Evolutionary conservation across 768 basidiomycete genomes (phyloP).

Genomic region (Hypholoma fasciculare): DNA sequence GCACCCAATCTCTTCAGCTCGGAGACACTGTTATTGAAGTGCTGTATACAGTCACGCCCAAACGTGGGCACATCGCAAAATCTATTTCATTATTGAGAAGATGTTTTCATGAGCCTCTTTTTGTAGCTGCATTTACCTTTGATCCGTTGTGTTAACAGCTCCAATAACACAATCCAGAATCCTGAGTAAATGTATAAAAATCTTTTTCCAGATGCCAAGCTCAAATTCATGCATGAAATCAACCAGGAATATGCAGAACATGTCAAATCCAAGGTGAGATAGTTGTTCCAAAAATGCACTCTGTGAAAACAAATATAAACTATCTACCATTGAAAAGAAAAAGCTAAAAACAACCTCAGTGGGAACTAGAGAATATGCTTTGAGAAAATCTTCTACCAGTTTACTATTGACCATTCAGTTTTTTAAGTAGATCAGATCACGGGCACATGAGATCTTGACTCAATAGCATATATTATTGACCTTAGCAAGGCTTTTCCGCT

Average conservation of each 20-base stretch:
- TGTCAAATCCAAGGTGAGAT: slow-evolving; percentile 19
- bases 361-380: background rate
- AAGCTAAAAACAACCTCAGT: background rate
- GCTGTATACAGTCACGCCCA: slow-evolving; percentile 27
- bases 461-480: background rate
- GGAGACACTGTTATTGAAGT: slow-evolving; percentile 30
- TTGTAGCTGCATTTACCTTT: background rate
- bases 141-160: slow-evolving; percentile 4
- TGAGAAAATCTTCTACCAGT: background rate
- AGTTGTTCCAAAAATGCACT: slow-evolving; percentile 29
- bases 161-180: slow-evolving; percentile 23
- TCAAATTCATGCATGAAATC: slow-evolving; percentile 43
- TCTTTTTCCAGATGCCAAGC: slow-evolving; percentile 36
- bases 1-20: slow-evolving; percentile 34
- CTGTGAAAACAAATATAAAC: slow-evolving; percentile 16
- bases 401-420: background rate
- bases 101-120: background rate
- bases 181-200: slow-evolving; percentile 34
- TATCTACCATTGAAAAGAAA: background rate
- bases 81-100: slow-evolving; percentile 12
- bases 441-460: background rate
- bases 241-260: slow-evolving; percentile 27
- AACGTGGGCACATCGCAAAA: slow-evolving; percentile 31
- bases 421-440: background rate
- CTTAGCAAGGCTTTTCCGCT: background rate